Percentiles rank a stretch among this genome's conserved stretches.
Conservation (phyloP, 2,329 filamentous ascomycete species). For the Didymella lethalis region DNA sequence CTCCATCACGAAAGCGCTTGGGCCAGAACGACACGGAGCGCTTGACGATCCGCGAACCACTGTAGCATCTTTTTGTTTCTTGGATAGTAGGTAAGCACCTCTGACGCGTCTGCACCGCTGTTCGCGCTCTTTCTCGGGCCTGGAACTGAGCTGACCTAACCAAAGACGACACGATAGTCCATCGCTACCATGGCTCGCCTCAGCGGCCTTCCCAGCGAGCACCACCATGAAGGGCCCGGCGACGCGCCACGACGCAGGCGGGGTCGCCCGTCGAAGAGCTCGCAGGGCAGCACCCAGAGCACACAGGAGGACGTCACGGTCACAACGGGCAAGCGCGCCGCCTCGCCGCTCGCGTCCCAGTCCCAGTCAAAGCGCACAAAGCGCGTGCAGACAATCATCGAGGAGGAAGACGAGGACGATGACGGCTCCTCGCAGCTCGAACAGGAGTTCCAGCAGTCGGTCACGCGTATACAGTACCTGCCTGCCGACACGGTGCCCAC, state of each 20-base stretch:
- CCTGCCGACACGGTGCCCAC: constrained; percentile 23
- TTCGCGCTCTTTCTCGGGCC: not conserved
- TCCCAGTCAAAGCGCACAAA: constrained; percentile 46
- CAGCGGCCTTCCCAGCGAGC: constrained; percentile 46
- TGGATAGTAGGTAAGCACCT: constrained; percentile 19
- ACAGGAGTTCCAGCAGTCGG: constrained; percentile 44
- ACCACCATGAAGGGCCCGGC: constrained; percentile 47
- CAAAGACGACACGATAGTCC: constrained; percentile 9
- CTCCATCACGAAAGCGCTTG: constrained; percentile 10
- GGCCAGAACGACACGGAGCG: constrained; percentile 17
- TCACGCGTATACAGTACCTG: constrained; percentile 35
- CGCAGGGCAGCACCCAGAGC: constrained; percentile 29
- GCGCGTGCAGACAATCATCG: constrained; percentile 33
- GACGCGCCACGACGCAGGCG: constrained; percentile 45
- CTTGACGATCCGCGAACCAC: constrained; percentile 14
- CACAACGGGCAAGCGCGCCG: constrained; percentile 38
- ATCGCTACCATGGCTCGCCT: constrained; percentile 44
- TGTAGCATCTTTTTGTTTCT: constrained; percentile 21
- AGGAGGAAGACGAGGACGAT: constrained; percentile 32
- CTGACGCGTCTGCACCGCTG: constrained; percentile 12
- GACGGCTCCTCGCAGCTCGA: constrained; percentile 39
- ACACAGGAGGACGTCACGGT: constrained; percentile 16
- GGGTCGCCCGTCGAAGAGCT: constrained; percentile 40
- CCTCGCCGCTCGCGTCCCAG: constrained; percentile 37
- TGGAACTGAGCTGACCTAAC: constrained; percentile 9